Percentiles rank a stretch among this genome's conserved stretches.
Conservation (phyloP, 805 yeast species). For the Starmera amethionina region DNA sequence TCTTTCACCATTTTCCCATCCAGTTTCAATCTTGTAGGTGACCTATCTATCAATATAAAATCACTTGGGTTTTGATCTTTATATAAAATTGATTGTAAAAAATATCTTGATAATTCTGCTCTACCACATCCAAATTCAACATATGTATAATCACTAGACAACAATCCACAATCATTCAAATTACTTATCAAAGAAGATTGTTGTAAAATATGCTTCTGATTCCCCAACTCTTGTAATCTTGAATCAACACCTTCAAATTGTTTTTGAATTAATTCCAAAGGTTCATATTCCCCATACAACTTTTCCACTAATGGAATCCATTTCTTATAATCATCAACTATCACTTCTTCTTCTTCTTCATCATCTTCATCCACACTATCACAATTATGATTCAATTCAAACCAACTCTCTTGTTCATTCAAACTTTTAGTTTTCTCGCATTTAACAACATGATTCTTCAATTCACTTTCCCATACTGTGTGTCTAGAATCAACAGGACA, state of each 20-base stretch:
- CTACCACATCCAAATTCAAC: conserved; percentile 90
- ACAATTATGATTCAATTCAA: conserved; percentile 33
- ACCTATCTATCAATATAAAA: conserved; percentile 65
- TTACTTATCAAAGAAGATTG: conserved; percentile 76
- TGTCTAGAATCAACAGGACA: conserved; percentile 77
- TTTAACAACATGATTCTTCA: conserved; percentile 46
- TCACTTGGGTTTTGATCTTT: conserved; percentile 14
- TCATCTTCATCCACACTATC: background rate
- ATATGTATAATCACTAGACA: conserved; percentile 28
- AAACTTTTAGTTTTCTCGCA: conserved; percentile 39
- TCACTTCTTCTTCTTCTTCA: conserved; percentile 5
- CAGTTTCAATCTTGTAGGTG: conserved; percentile 67
- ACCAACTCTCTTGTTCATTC: conserved; percentile 37
- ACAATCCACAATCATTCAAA: conserved; percentile 31
- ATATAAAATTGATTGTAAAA: conserved; percentile 25
- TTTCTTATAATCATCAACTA: conserved; percentile 10
- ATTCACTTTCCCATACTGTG: conserved; percentile 52
- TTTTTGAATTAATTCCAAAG: conserved; percentile 18
- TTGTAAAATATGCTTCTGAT: conserved; percentile 71
- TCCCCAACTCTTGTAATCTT: conserved; percentile 29
- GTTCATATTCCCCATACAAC: conserved; percentile 25
- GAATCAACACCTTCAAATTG: conserved; percentile 17
- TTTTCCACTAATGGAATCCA: conserved; percentile 27
- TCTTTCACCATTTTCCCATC: conserved; percentile 62
- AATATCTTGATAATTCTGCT: conserved; percentile 69